These are phyloP conservation scores for Trichoderma semiorbis DNA, from an alignment of 2,329 filamentous ascomycete species.

Conservation along the genomic window DNA sequence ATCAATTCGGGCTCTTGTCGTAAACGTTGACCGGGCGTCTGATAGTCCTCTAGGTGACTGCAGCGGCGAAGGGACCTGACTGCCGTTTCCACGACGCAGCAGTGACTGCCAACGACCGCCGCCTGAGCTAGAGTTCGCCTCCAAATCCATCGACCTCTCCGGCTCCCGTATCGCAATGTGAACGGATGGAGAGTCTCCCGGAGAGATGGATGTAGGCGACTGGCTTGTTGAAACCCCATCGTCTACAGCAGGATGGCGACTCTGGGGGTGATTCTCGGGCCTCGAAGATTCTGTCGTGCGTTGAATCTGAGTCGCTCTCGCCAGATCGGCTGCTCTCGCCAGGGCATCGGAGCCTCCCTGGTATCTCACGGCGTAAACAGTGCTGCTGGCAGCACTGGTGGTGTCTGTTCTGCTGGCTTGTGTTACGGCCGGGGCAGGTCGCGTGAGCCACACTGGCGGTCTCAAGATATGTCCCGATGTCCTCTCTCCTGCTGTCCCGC, in stretches of 20 bases:
- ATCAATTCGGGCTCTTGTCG: constrained; percentile 21
- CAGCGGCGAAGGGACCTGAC: neutral
- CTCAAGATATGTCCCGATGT: constrained; percentile 39
- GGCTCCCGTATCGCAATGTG: constrained; percentile 20
- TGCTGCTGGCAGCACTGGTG: constrained; percentile 61
- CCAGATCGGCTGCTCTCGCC: constrained; percentile 43
- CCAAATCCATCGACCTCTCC: constrained; percentile 25
- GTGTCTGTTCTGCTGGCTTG: constrained; percentile 61
- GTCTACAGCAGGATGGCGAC: constrained; percentile 25
- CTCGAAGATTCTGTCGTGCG: constrained; percentile 33
- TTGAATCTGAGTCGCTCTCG: constrained; percentile 23
- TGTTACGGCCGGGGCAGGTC: constrained; percentile 53
- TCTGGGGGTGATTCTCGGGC: constrained; percentile 32
- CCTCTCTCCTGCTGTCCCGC: constrained; percentile 28
- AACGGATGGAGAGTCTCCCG: constrained; percentile 23
- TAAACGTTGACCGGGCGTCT: constrained; percentile 5
- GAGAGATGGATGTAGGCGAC: constrained; percentile 17
- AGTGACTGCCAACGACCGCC: constrained; percentile 28
- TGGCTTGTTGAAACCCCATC: constrained; percentile 26
- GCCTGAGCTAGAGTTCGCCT: constrained; percentile 29
- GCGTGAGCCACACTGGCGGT: constrained; percentile 52
- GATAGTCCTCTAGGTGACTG: neutral
- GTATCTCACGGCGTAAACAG: constrained; percentile 61
- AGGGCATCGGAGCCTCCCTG: constrained; percentile 54
- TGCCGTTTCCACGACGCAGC: constrained; percentile 13